Percentiles rank a stretch among this genome's conserved stretches.
phyloP scores from a whole-genome alignment of 805 yeast genomes.

The Wickerhamiella parazyma region DNA sequence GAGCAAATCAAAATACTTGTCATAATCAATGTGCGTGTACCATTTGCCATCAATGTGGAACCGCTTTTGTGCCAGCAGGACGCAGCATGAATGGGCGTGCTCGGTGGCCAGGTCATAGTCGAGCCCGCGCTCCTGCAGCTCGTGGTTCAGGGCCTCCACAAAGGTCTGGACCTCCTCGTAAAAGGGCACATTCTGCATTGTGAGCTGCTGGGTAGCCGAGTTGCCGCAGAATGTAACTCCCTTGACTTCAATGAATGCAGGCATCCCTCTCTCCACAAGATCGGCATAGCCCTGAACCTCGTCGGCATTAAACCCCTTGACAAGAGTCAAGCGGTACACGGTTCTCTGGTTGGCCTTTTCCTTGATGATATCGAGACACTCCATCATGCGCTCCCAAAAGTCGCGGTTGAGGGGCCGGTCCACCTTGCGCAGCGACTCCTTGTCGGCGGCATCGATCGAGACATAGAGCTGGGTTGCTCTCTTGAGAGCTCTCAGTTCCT shows the following conservation, averaged over 20 bases:
- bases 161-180: slow-evolving; percentile 78
- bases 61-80: slow-evolving; percentile 61
- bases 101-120: slow-evolving; percentile 81
- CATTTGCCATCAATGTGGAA: slow-evolving; percentile 61
- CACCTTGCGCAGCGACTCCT: slow-evolving; percentile 60
- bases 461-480: slow-evolving; percentile 86
- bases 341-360: slow-evolving; percentile 73
- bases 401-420: slow-evolving; percentile 84
- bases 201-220: slow-evolving; percentile 76
- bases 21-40: slow-evolving; percentile 83
- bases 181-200: slow-evolving; percentile 92
- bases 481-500: slow-evolving; percentile 49
- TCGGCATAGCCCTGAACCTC: slow-evolving; percentile 71
- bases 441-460: slow-evolving; percentile 88
- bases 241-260: slow-evolving; percentile 81
- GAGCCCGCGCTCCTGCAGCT: slow-evolving; percentile 51
- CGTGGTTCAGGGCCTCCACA: slow-evolving; percentile 49
- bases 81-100: slow-evolving; percentile 91
- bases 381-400: slow-evolving; percentile 78
- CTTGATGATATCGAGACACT: slow-evolving; percentile 70
- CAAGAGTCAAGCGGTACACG: slow-evolving; percentile 78
- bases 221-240: slow-evolving; percentile 96
- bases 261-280: slow-evolving; percentile 64
- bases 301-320: slow-evolving; percentile 81
- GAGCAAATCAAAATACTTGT: slow-evolving; percentile 56